Percentiles rank a stretch among this genome's conserved stretches.
Conservation (phyloP, 2,329 filamentous ascomycete genomes). For the Fonsecaea pugnacius region DNA sequence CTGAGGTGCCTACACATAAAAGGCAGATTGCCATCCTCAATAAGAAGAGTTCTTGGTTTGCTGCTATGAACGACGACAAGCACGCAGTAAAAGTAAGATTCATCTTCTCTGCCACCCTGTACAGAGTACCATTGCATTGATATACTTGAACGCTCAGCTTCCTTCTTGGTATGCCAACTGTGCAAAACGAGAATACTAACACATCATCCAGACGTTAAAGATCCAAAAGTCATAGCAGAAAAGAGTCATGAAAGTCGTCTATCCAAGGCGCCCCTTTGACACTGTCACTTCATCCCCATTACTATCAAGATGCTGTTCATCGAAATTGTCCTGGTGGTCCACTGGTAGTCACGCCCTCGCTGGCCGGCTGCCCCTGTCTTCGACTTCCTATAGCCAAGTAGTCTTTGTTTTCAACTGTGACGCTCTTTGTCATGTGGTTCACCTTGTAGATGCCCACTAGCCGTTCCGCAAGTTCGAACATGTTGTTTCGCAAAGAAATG, state of each 20-base stretch:
- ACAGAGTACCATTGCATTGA: background rate
- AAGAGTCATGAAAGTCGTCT: background rate
- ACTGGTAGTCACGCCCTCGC: background rate
- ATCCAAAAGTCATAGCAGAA: background rate
- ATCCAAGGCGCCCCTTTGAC: background rate
- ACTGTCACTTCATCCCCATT: background rate
- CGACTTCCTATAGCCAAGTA: conserved; percentile 50
- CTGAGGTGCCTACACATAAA: no score
- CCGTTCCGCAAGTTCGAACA: conserved; percentile 97
- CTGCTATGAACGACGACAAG: background rate
- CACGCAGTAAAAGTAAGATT: background rate
- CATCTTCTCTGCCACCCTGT: background rate
- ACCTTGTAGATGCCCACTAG: conserved; percentile 99
- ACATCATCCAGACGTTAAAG: background rate
- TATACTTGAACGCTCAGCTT: background rate
- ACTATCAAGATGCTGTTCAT: background rate
- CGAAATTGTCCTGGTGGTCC: conserved; percentile 7
- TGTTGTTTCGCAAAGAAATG: conserved; percentile 97
- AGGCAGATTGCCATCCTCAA: background rate
- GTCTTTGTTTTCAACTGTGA: conserved; percentile 83
- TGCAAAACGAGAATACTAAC: background rate
- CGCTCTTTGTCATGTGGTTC: conserved; percentile 96
- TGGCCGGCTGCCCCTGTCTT: conserved; percentile 6
- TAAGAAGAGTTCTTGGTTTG: background rate
- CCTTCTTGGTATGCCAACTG: background rate